Conservation (phyloP, 495 filamentous ascomycete genomes). For the Aspergillus leporis region DNA sequence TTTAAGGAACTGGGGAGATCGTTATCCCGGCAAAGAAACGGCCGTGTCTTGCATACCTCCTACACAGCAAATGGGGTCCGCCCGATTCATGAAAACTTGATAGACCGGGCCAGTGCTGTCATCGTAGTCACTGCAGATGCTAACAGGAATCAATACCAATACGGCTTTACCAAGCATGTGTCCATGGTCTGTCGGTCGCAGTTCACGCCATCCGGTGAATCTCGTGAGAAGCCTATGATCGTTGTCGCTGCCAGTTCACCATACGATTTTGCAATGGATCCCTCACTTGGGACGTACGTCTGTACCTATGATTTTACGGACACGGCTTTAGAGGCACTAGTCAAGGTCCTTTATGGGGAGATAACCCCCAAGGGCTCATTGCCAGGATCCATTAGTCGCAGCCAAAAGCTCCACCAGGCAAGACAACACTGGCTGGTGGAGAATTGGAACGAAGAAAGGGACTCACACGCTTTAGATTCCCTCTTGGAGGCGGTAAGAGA, state of each 20-base stretch:
- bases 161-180: conserved; percentile 88
- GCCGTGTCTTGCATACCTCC: conserved; percentile 83
- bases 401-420: conserved; percentile 76
- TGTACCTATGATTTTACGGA: conserved; percentile 96
- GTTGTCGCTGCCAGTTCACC: conserved; percentile 90
- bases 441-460: conserved; percentile 74
- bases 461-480: conserved; percentile 66
- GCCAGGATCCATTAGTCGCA: conserved; percentile 80
- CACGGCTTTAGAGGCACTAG: conserved; percentile 78
- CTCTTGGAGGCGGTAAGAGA: conserved; percentile 65
- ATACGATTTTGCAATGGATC: conserved; percentile 93
- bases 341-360: conserved; percentile 79
- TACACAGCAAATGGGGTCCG: conserved; percentile 89
- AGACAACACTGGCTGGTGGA: conserved; percentile 90
- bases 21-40: conserved; percentile 75
- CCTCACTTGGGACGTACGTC: conserved; percentile 80
- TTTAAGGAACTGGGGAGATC: conserved; percentile 82
- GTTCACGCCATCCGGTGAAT: conserved; percentile 53
- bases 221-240: conserved; percentile 64
- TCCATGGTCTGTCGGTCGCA: conserved; percentile 89
- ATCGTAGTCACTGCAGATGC: conserved; percentile 88
- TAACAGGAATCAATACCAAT: conserved; percentile 85
- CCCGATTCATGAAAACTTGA: conserved; percentile 85
- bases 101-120: conserved; percentile 80
- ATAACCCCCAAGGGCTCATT: conserved; percentile 68